These are phyloP conservation scores for Penicillium crystallinum DNA, from an alignment of 495 filamentous ascomycete genomes.

Conservation along the genomic window DNA sequence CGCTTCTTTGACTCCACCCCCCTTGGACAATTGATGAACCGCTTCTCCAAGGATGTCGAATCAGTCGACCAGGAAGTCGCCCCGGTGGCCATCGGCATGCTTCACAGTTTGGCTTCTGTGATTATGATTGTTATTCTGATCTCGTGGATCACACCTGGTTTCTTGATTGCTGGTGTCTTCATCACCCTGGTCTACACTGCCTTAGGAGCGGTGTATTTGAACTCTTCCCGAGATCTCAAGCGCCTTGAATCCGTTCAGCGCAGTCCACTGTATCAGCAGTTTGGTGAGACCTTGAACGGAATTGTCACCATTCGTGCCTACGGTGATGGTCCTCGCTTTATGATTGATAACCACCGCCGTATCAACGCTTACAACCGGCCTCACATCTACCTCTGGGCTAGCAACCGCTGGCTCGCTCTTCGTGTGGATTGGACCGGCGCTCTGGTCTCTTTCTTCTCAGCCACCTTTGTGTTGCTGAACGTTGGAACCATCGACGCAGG, in stretches of 20 bases:
- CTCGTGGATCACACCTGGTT: constrained; percentile 83
- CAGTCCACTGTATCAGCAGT: constrained; percentile 96
- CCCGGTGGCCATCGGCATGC: constrained; percentile 74
- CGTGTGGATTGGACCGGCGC: constrained; percentile 89
- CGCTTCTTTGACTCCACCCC: constrained; percentile 98
- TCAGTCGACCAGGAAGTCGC: constrained; percentile 94
- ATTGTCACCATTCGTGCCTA: constrained; percentile 98
- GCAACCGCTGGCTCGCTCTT: constrained; percentile 93
- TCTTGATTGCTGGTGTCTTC: constrained; percentile 81
- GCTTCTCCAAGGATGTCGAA: constrained; percentile 97
- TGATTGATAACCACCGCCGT: constrained; percentile 82
- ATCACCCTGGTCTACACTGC: constrained; percentile 78
- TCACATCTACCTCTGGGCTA: constrained; percentile 96
- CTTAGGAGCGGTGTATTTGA: constrained; percentile 83
- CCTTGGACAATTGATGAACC: constrained; percentile 94
- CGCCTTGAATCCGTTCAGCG: constrained; percentile 89
- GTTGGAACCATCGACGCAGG: constrained; percentile 86
- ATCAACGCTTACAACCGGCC: constrained; percentile 91
- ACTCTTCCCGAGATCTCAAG: constrained; percentile 89
- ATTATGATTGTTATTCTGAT: constrained; percentile 90
- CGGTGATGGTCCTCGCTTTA: constrained; percentile 87
- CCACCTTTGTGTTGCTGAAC: constrained; percentile 80
- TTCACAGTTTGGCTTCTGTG: constrained; percentile 65
- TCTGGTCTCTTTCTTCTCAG: constrained; percentile 89
- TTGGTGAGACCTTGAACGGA: constrained; percentile 91